These are phyloP conservation scores for Diatrype stigma DNA, from an alignment of 2,329 filamentous ascomycete genomes.

Conservation along the genomic window DNA sequence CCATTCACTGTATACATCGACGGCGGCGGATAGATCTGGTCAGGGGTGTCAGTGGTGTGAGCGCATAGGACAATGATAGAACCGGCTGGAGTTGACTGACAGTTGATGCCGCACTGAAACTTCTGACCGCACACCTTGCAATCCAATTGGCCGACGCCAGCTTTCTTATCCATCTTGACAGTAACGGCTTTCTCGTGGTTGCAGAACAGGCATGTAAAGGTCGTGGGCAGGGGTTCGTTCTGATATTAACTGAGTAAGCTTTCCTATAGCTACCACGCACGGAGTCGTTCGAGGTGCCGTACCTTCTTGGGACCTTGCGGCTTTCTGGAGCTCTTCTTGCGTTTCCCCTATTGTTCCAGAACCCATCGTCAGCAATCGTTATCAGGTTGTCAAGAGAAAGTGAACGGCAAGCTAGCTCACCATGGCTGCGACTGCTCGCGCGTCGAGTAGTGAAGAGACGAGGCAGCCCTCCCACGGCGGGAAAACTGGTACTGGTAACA, in stretches of 20 bases:
- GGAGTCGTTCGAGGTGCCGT: conserved; percentile 17
- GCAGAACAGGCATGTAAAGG: conserved; percentile 97
- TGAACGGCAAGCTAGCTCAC: background rate
- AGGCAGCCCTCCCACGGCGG: background rate
- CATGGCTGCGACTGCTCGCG: background rate
- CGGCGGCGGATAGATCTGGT: conserved; percentile 78
- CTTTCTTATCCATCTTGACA: conserved; percentile 92
- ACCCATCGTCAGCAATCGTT: background rate
- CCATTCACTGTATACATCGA: conserved; percentile 98
- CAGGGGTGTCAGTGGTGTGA: conserved; percentile 3
- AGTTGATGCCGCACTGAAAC: conserved; percentile 91
- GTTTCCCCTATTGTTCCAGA: conserved; percentile 62
- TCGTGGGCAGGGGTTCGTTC: conserved; percentile 69
- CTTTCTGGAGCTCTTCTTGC: conserved; percentile 86
- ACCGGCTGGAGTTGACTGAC: conserved; percentile 39
- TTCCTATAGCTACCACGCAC: no score
- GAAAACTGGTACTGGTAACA: background rate
- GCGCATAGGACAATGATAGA: conserved; percentile 1
- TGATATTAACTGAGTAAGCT: conserved; percentile 27
- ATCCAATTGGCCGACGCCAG: conserved; percentile 75
- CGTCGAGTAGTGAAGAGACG: background rate
- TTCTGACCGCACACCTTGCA: conserved; percentile 93
- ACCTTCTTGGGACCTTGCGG: conserved; percentile 81
- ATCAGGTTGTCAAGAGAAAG: background rate
- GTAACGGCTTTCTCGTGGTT: conserved; percentile 92